Conservation (phyloP, 768 basidiomycete species). For the Lyophyllum shimeji region DNA sequence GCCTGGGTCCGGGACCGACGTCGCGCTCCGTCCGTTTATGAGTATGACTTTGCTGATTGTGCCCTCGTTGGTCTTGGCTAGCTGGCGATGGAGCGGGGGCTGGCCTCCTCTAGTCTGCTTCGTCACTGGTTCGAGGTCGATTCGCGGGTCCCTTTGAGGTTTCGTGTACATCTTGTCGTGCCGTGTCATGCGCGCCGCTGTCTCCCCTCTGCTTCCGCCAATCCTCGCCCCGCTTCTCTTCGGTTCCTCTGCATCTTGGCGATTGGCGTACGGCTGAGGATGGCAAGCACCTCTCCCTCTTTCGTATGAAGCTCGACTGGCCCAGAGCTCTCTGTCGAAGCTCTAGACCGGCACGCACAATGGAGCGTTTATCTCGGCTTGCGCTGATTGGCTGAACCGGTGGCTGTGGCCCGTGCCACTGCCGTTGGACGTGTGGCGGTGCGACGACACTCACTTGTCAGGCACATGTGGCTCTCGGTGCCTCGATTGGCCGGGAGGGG, state of each 20-base stretch:
- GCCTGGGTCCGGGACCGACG: too few species aligned
- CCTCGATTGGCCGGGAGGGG: not conserved
- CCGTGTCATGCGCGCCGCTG: not conserved
- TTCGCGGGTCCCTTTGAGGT: not conserved
- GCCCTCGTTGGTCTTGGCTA: too few species aligned
- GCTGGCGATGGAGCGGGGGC: too few species aligned
- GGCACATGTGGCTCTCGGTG: not conserved
- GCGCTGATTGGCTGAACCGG: not conserved
- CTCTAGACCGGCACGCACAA: not conserved
- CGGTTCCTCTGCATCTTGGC: not conserved
- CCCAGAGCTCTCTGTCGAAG: not conserved
- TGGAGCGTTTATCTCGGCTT: not conserved
- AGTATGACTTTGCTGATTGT: too few species aligned
- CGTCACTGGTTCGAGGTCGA: not conserved
- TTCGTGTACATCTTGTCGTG: not conserved
- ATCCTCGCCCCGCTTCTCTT: not conserved
- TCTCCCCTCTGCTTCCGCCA: not conserved
- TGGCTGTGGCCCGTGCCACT: not conserved
- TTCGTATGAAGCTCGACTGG: not conserved
- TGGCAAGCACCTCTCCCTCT: too few species aligned
- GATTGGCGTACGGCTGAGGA: too few species aligned
- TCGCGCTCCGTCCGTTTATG: too few species aligned
- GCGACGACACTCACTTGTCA: not conserved
- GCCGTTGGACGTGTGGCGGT: not conserved
- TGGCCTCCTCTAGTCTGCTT: not conserved